Evolutionary conservation across 148 eudicot genomes (phyloP).

Genomic region (Silene uniflora): DNA sequence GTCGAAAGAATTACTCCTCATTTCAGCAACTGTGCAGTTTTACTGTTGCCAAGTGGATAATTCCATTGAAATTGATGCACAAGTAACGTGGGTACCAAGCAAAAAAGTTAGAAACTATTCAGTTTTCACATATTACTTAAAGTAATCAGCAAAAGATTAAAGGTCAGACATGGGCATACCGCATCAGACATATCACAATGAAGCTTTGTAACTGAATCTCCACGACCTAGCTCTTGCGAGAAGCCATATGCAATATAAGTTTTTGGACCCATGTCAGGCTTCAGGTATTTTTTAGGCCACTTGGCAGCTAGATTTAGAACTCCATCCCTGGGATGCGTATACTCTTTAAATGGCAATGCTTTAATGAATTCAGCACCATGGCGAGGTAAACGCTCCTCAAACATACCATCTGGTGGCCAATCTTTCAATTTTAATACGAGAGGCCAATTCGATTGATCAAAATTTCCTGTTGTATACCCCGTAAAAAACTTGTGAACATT

Average conservation of each 20-base stretch:
- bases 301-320: conserved; percentile 55
- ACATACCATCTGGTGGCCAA: conserved; percentile 68
- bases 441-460: conserved; percentile 35
- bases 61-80: neutral
- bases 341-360: conserved; percentile 67
- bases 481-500: conserved; percentile 50
- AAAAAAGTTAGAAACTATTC: neutral
- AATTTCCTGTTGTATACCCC: conserved; percentile 40
- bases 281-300: conserved; percentile 35
- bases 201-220: conserved; percentile 73
- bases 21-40: neutral
- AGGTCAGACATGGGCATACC: conserved; percentile 27
- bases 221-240: conserved; percentile 62
- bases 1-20: too few species aligned
- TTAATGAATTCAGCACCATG: conserved; percentile 59
- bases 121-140: neutral
- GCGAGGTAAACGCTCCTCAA: conserved; percentile 63
- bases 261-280: conserved; percentile 79
- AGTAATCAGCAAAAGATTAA: neutral
- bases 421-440: conserved; percentile 59
- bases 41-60: neutral
- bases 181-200: conserved; percentile 68
- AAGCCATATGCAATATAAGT: conserved; percentile 74
- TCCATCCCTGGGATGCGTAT: conserved; percentile 61
- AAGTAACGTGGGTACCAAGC: neutral